Evolutionary conservation across 2,329 filamentous ascomycete species (phyloP).

Genomic region (Parasarocladium wereldwijsianum): DNA sequence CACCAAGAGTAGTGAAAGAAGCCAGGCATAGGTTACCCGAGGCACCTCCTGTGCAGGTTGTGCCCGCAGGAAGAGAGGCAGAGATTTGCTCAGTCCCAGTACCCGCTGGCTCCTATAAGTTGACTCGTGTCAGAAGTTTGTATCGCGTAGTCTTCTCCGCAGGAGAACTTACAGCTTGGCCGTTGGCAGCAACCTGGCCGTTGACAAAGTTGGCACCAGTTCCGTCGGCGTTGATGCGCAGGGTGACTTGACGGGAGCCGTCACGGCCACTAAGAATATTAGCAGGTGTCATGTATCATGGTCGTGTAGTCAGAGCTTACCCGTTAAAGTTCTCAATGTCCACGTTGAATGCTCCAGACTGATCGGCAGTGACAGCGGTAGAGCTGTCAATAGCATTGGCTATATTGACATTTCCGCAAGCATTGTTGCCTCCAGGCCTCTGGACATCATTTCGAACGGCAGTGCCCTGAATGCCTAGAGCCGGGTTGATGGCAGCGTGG

Average conservation of each 20-base stretch:
- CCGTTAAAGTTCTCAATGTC: constrained; percentile 8
- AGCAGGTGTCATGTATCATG: not conserved
- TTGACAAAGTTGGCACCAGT: constrained; percentile 7
- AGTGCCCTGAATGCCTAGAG: constrained; percentile 6
- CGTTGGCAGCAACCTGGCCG: constrained; percentile 5
- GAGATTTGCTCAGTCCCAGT: constrained; percentile 6
- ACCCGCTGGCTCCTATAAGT: constrained; percentile 3
- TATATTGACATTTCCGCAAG: constrained; percentile 6
- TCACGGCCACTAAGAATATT: constrained; percentile 5
- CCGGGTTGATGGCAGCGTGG: constrained; percentile 8
- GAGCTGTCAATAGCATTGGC: constrained; percentile 5
- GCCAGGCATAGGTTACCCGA: constrained; percentile 7
- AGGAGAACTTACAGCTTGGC: constrained; percentile 5
- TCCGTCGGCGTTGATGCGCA: constrained; percentile 6
- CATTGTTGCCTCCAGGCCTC: constrained; percentile 6
- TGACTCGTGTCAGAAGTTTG: not conserved
- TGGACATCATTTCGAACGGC: constrained; percentile 6
- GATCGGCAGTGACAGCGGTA: constrained; percentile 6
- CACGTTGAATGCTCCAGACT: constrained; percentile 7
- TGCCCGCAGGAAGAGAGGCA: constrained; percentile 6
- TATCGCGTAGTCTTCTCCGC: no score
- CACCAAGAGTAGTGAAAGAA: constrained; percentile 7
- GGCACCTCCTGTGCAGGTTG: constrained; percentile 6
- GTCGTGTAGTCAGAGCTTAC: constrained; percentile 2
- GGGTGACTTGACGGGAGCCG: constrained; percentile 7